Evolutionary conservation across 805 yeast species (phyloP), one percentile per base, ranked within the genome.

Genomic region (Danielozyma ontarioensis): DNA sequence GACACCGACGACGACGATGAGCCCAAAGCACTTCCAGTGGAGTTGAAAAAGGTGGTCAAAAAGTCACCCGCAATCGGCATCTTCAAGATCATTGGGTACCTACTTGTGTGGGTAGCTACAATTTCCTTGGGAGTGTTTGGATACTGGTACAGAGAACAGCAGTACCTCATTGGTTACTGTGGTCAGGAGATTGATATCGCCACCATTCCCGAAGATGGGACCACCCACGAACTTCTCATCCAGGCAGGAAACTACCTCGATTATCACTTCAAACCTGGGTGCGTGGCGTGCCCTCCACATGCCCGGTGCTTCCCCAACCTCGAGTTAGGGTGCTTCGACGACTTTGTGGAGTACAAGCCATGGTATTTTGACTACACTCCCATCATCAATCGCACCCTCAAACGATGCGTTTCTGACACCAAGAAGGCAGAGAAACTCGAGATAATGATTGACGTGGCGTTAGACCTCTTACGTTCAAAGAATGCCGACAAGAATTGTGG

Each of bases 261-360:
- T 31, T 36, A 50, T 0, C 48, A 57, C 26, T 52, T 70, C 31
- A 70, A 70, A 31, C 94, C 95, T 2, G 28, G 44, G 1, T 90
- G 98, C 60, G 59, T 73, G 3, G 74, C 74, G 17, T 90, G 97
- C 52, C 97, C 97, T 2, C 72, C 68, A 3, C 80, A 89, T 58
- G 93, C 89, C 0, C 64, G 74, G 25, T 90, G 97, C 58, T 76
- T 70, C 42, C 74, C 77, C 16, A 53, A 68, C 28, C 63, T 83
- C 46, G 63, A 70, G 32, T 49, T 84, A 6, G 77, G 72, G 36
- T 90, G 98, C 57, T 78, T 75, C 45, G 79, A 78, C 28, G 95
- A 81, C 36, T 83, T 65, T 50, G 53, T 74, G 29, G 68, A 63
- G 23, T 49, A 50, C 25, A 64, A 70, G 33, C 80, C 81, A 12